Percentiles rank a stretch among this genome's conserved stretches.
phyloP scores from a whole-genome alignment of 1,284 basidiomycete genomes.

The Heliocybe sulcata region DNA sequence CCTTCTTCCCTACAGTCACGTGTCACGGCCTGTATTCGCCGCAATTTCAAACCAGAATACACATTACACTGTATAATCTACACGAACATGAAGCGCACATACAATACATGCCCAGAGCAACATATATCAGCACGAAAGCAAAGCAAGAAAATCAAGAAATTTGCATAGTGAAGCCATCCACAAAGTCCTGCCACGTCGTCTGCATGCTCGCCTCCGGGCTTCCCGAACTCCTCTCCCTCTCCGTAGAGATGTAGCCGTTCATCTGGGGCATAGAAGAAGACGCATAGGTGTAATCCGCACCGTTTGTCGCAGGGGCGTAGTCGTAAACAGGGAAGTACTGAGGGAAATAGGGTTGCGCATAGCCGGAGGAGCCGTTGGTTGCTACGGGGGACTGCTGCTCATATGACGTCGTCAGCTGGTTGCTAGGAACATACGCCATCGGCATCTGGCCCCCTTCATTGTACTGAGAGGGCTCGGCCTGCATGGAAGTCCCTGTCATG shows the following conservation, averaged over 20 bases:
- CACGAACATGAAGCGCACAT: not conserved
- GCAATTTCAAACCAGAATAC: not conserved
- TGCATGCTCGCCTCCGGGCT: constrained; percentile 22
- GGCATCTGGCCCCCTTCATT: not conserved
- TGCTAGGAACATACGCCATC: constrained; percentile 4
- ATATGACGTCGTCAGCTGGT: constrained; percentile 12
- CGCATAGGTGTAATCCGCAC: constrained; percentile 12
- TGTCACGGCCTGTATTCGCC: not conserved
- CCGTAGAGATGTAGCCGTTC: constrained; percentile 19
- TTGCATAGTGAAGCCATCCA: constrained; percentile 28
- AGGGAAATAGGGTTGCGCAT: constrained; percentile 36
- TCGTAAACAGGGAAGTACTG: constrained; percentile 75
- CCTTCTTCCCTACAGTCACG: not conserved
- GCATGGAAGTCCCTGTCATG: constrained; percentile 11
- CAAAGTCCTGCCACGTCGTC: constrained; percentile 30
- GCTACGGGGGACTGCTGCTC: constrained; percentile 11
- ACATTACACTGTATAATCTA: not conserved
- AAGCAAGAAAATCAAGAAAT: not conserved
- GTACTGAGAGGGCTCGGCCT: not conserved
- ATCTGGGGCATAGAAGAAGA: constrained; percentile 12
- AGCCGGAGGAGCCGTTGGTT: constrained; percentile 10
- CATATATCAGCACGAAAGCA: not conserved
- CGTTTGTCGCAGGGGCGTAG: constrained; percentile 36
- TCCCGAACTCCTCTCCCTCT: constrained; percentile 5
- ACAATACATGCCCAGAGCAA: not conserved